Base-by-base conservation (phyloP, 2,329 filamentous ascomycete genomes). In the Ophiostoma populinum region DNA sequence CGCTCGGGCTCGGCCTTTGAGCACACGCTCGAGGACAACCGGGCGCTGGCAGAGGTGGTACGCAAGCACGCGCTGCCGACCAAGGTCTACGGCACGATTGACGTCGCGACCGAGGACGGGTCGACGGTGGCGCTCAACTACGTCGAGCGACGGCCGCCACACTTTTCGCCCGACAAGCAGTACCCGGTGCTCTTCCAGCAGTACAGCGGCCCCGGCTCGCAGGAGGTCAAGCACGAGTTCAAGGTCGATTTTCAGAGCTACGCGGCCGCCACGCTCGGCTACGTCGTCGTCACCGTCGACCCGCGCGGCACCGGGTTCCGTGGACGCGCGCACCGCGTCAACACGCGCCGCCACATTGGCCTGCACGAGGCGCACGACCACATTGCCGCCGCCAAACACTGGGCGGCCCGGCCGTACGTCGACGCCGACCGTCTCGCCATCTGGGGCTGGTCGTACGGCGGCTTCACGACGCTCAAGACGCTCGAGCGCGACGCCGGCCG, bases 371-470 rank as follows among this genome's bases (percentile, higher is more conserved):
- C 87, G 1, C 65, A 72, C 25, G 90, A 95, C 54, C 90, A 98
- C 54, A 95, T 98, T 45, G 80, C 76, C 18, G 80, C 85, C 1
- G 90, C 81, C 4, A 80, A 86, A 55, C 71, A 79, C 44, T 95
- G 83, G 75, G 77, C 79, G 0, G 60, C 62, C 24, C 87, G 83
- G 51, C 56, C 67, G 11, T 95, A 98, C 53, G 76, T 94, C 11
- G 92, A 98, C 52, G 62, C 69, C 18, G 65, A 72, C 6, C 73
- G 80, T 36, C 71, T 98, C 46, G 86, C 85, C 15, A 92, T 98
- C 50, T 98, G 90, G 90, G 90, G 90, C 32, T 98, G 90, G 90
- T 92, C 82, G 43, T 98, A 90, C 50, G 90, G 90, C 39, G 90
- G 90, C 9, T 98, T 92, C 62, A 80, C 81, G 63, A 82, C 90